Conservation (phyloP, 2,329 filamentous ascomycete genomes). For the Lachnellula arida region DNA sequence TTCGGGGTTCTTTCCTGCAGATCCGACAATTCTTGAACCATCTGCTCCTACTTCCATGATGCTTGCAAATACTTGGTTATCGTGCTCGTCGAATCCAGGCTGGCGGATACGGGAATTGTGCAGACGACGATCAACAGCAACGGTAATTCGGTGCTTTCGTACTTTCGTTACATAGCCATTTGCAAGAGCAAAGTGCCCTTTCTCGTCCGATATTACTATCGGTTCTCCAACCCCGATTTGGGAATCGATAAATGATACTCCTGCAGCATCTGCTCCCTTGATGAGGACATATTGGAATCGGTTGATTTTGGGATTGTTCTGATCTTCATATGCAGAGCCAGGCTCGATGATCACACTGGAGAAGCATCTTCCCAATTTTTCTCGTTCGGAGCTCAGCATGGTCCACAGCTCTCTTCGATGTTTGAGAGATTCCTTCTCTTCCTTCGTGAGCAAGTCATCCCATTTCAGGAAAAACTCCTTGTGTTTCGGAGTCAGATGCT, state of each 20-base stretch:
- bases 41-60: slow-evolving; percentile 79
- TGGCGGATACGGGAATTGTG: slow-evolving; percentile 78
- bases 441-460: slow-evolving; percentile 88
- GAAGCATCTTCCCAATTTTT: slow-evolving; percentile 86
- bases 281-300: slow-evolving; percentile 81
- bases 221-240: slow-evolving; percentile 85
- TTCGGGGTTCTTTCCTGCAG: slow-evolving; percentile 47
- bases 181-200: slow-evolving; percentile 90
- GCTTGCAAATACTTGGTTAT: slow-evolving; percentile 82
- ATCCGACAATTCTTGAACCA: slow-evolving; percentile 47
- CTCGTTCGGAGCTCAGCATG: slow-evolving; percentile 83
- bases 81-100: slow-evolving; percentile 66
- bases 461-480: slow-evolving; percentile 88
- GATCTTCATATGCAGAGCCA: slow-evolving; percentile 66
- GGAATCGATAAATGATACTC: slow-evolving; percentile 86
- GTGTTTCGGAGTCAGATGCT: slow-evolving; percentile 69
- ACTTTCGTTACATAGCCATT: slow-evolving; percentile 85
- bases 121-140: slow-evolving; percentile 84
- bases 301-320: slow-evolving; percentile 76
- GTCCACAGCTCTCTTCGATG: slow-evolving; percentile 92
- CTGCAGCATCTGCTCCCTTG: slow-evolving; percentile 56
- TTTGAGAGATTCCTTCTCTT: slow-evolving; percentile 86
- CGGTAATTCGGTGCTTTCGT: slow-evolving; percentile 69
- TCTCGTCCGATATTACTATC: slow-evolving; percentile 92
- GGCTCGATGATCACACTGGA: slow-evolving; percentile 80